Conservation (phyloP, 257 asterid genomes). For the Cinchona pubescens region DNA sequence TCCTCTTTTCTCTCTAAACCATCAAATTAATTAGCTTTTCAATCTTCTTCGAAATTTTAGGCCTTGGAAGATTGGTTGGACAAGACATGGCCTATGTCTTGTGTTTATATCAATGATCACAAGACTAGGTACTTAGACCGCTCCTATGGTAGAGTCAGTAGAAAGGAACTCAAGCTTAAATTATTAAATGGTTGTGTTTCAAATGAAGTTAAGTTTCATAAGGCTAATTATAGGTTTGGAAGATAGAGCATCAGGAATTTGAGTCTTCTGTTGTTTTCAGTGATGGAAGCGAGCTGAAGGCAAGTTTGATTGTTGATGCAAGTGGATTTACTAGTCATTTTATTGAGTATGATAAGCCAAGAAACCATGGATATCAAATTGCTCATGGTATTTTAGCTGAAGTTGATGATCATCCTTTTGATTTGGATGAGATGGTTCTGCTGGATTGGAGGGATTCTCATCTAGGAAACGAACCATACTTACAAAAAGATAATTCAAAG, state of each 20-base stretch:
- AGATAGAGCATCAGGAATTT: slow-evolving; percentile 64
- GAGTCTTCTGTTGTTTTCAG: slow-evolving; percentile 67
- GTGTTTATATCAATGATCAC: slow-evolving; percentile 50
- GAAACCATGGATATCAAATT: slow-evolving; percentile 73
- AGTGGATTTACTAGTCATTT: slow-evolving; percentile 72
- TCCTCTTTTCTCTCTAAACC: not conserved
- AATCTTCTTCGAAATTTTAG: slow-evolving; percentile 44
- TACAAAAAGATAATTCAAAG: slow-evolving; percentile 45
- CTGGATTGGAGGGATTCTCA: slow-evolving; percentile 99
- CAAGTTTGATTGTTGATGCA: slow-evolving; percentile 75
- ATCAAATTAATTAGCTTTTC: not conserved
- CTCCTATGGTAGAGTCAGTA: slow-evolving; percentile 66
- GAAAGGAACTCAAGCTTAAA: slow-evolving; percentile 59
- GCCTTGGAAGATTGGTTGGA: slow-evolving; percentile 71
- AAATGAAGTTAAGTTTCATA: slow-evolving; percentile 58
- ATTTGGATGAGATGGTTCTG: slow-evolving; percentile 83
- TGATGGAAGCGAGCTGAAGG: slow-evolving; percentile 62
- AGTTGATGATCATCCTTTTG: slow-evolving; percentile 78
- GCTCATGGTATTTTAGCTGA: slow-evolving; percentile 92
- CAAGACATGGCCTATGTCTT: slow-evolving; percentile 67
- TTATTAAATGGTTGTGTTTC: slow-evolving; percentile 51
- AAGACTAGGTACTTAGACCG: slow-evolving; percentile 68
- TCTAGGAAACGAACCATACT: slow-evolving; percentile 75
- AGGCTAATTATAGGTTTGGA: slow-evolving; percentile 66
- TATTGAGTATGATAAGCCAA: slow-evolving; percentile 62